These are phyloP conservation scores for Lentinula boryana DNA, from an alignment of 768 basidiomycete species.

Conservation along the genomic window DNA sequence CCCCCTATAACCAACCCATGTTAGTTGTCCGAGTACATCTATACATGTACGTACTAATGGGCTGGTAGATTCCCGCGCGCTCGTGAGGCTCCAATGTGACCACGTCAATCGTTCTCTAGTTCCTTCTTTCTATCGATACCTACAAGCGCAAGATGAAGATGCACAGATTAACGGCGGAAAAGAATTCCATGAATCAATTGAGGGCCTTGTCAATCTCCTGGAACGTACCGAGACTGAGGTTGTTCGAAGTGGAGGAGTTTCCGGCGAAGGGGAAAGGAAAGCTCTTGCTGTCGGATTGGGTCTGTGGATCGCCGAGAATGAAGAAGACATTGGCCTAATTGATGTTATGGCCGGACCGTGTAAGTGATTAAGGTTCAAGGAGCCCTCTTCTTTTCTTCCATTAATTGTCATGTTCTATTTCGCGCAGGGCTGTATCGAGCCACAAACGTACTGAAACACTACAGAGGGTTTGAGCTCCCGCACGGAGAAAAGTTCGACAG, in stretches of 20 bases:
- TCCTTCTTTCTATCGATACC: slow-evolving; percentile 68
- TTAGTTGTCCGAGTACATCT: slow-evolving; percentile 21
- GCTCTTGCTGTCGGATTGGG: slow-evolving; percentile 41
- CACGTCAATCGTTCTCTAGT: slow-evolving; percentile 59
- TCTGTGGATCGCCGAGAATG: slow-evolving; percentile 48
- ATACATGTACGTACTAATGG: not conserved
- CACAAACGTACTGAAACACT: slow-evolving; percentile 52
- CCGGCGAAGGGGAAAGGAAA: slow-evolving; percentile 32
- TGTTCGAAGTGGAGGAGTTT: slow-evolving; percentile 27
- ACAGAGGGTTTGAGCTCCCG: slow-evolving; percentile 60
- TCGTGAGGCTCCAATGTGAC: slow-evolving; percentile 64
- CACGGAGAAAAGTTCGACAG: slow-evolving; percentile 38
- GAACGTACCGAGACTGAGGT: slow-evolving; percentile 51
- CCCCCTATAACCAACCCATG: slow-evolving; percentile 57
- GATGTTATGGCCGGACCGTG: slow-evolving; percentile 72
- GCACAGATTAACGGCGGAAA: slow-evolving; percentile 46
- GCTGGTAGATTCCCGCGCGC: slow-evolving; percentile 53
- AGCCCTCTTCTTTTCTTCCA: not conserved
- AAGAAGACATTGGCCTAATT: slow-evolving; percentile 51
- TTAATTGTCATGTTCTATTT: not conserved
- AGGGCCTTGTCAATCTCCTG: slow-evolving; percentile 45
- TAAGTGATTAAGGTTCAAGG: slow-evolving; percentile 24
- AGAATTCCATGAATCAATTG: slow-evolving; percentile 49
- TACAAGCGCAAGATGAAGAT: slow-evolving; percentile 58
- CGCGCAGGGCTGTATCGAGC: slow-evolving; percentile 1